Evolutionary conservation across 768 basidiomycete species (phyloP), one percentile per base, ranked within the genome.

Genomic region (Fomitopsis serialis): DNA sequence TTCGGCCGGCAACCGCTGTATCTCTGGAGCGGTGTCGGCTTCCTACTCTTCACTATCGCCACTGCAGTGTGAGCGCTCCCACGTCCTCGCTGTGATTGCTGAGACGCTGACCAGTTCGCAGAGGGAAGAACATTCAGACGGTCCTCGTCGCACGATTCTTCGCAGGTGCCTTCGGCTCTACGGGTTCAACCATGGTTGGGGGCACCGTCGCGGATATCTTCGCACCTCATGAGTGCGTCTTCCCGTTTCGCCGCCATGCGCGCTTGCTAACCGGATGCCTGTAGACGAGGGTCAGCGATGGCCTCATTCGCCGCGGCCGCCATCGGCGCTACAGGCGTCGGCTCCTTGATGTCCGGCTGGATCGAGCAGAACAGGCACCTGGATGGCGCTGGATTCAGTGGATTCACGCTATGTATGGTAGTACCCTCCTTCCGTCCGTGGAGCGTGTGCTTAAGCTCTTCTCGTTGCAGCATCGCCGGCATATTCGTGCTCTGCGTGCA

Each of bases 331-430:
- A 80, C 78, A 0, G 87, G 82, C 0, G 34, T 90, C 1, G 89
- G 82, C 2, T 83, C 89, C 0, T 63, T 87, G 0, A 63, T 77
- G 2, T 80, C 81, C 22, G 84, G 84, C 13, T 89, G 82, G 81
- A 74, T 88, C 21, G 85, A 88, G 61, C 74, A 78, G 55, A 78
- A 81, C 54, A 62, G 71, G 0, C 69, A 68, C 19, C 64, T 91
- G 74, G 75, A 56, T 92, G 90, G 88, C 73, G 88, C 24, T 92
- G 89, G 88, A 89, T 94, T 23, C 82, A 90, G 61, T 92, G 89
- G 89, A 77, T 89, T 9, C 81, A 83, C 57, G 72, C 82, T 61
- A 87, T 85, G 84, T 82, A 37, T 51, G 61, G 63, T 43, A 15
- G 34, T 42, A 47, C 42, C 46, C 46, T 51, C 45, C 22, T 10